Evolutionary conservation across 306 rosid genomes (phyloP).

Genomic region (Lagenaria siceraria): DNA sequence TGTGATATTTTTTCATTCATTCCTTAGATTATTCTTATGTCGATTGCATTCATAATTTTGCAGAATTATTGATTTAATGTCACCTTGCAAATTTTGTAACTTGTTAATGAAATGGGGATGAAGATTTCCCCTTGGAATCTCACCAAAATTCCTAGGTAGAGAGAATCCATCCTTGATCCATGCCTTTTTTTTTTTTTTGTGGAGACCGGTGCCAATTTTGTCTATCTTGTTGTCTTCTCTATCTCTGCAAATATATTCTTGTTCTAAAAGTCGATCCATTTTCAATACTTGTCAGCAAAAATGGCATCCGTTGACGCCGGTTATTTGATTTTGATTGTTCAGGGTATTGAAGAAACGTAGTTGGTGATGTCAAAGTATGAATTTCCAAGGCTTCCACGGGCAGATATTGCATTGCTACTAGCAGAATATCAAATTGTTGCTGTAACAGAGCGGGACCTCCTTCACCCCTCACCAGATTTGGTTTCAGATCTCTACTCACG

Average conservation of each 20-base stretch:
- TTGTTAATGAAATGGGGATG: background rate
- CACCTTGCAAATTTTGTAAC: too few relatives aligned
- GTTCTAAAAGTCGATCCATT: too few relatives aligned
- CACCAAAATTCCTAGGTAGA: background rate
- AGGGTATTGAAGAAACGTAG: background rate
- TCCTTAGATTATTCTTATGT: too few relatives aligned
- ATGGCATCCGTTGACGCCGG: too few relatives aligned
- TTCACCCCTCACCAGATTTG: slow-evolving; percentile 34
- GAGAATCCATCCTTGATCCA: background rate
- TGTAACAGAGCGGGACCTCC: slow-evolving; percentile 46
- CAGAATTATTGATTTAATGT: too few relatives aligned
- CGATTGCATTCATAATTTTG: too few relatives aligned
- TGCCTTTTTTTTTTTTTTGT: background rate
- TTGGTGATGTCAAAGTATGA: slow-evolving; percentile 46
- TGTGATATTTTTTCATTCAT: too few relatives aligned
- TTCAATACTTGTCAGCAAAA: too few relatives aligned
- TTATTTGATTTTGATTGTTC: background rate
- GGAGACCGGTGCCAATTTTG: background rate
- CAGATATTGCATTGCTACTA: slow-evolving; percentile 29
- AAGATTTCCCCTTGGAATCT: background rate
- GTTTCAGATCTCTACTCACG: slow-evolving; percentile 46
- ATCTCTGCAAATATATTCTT: background rate
- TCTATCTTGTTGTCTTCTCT: background rate
- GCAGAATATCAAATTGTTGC: slow-evolving; percentile 34
- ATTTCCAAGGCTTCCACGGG: slow-evolving; percentile 40